phyloP scores from a whole-genome alignment of 371 early-diverging fungal genomes.

The Zychaea mexicana region DNA sequence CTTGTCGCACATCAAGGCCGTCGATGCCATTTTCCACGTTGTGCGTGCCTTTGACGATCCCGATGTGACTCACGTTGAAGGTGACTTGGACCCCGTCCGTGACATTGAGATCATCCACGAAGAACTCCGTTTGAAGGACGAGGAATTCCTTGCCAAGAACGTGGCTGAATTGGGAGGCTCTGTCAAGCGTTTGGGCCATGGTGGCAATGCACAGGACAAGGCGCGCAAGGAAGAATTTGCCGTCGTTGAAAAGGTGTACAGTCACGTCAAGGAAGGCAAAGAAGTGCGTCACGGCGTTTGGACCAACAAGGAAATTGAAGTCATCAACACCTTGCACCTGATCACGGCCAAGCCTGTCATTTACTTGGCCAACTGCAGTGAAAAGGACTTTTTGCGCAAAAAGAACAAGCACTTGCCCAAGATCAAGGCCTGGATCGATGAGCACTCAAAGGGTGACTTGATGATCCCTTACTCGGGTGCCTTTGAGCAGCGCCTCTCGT shows the following conservation, averaged over 20 bases:
- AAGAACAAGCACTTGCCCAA: slow-evolving; percentile 93
- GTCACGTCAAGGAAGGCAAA: slow-evolving; percentile 75
- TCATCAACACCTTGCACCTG: slow-evolving; percentile 90
- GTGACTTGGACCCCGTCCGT: slow-evolving; percentile 91
- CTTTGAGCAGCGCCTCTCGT: slow-evolving; percentile 67
- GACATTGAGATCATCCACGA: slow-evolving; percentile 97
- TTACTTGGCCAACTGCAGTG: slow-evolving; percentile 94
- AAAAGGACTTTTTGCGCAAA: slow-evolving; percentile 86
- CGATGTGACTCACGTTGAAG: slow-evolving; percentile 97
- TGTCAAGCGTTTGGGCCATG: slow-evolving; percentile 70
- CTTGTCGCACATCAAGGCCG: slow-evolving; percentile 94
- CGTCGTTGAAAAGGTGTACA: slow-evolving; percentile 72
- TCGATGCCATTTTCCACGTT: slow-evolving; percentile 99
- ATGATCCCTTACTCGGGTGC: slow-evolving; percentile 92
- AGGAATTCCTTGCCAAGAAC: slow-evolving; percentile 81
- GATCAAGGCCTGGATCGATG: slow-evolving; percentile 93
- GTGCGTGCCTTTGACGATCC: slow-evolving; percentile 89
- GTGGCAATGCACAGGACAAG: slow-evolving; percentile 84
- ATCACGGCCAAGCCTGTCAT: slow-evolving; percentile 98
- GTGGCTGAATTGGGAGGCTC: slow-evolving; percentile 62
- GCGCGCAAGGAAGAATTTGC: slow-evolving; percentile 88
- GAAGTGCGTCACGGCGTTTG: slow-evolving; percentile 90
- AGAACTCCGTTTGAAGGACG: slow-evolving; percentile 96
- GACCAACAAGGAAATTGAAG: slow-evolving; percentile 90
- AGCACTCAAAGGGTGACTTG: slow-evolving; percentile 82